Base-by-base conservation (phyloP, 208 protist genomes). In the Trichomonas tenax region DNA sequence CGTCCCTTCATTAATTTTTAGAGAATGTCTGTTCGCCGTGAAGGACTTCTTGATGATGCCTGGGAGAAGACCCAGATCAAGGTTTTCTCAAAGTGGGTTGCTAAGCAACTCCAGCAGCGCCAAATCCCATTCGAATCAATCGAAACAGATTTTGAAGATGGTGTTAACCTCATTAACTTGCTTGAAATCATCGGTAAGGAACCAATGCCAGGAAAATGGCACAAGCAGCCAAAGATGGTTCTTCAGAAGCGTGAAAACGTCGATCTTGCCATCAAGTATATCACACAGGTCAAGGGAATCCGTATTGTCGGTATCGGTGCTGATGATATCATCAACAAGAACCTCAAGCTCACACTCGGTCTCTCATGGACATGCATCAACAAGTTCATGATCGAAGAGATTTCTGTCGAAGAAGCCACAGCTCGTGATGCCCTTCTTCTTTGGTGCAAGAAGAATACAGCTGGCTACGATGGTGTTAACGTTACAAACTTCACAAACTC, bases 371-470 rank as follows among this genome's bases (percentile, higher is more conserved):
- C 95, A 10, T 96, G 63, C 95, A 96, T 96, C 49, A 45, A 58
- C 38, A 88, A 96, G 49, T 96, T 89, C 38, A 26, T 51, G 26
- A 96, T 96, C 38, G 81, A 96, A 88, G 95, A 88, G 6, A 96
- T 96, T 38, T 96, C 95, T 36, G 95, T 96, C 15, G 95, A 96
- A 82, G 95, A 96, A 82, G 45, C 40, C 10, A 96, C 95, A 88
- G 95, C 95, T 38, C 44, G 95, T 51, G 95, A 96, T 51, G 95
- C 72, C 9, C 49, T 96, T 51, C 95, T 96, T 48, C 38, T 89
- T 51, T 96, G 95, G 95, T 63, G 48, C 31, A 46, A 88, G 44
- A 96, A 96, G 48, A 82, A 96, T 41, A 96, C 95, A 41, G 36
- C 17, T 21, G 95, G 48, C 17, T 96, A 96, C 44, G 95, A 96